A percentile compares a stretch with the other conserved stretches of the same genome.
Evolutionary conservation across 2,329 filamentous ascomycete genomes (phyloP).

Genomic region (Aspergillus sp.): DNA sequence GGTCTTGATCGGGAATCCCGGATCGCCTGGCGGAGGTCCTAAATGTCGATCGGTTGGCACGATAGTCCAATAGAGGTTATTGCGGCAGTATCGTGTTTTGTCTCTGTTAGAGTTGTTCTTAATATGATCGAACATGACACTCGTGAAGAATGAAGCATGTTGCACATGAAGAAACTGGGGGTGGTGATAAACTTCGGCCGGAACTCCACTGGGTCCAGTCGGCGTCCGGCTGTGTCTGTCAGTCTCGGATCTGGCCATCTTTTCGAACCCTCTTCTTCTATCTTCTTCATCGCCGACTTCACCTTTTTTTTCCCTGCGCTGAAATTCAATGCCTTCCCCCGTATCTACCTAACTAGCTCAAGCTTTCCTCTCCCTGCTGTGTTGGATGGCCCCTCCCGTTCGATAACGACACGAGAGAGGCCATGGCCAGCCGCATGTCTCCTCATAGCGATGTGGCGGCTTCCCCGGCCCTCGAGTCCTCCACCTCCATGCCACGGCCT

Average conservation of each 20-base stretch:
- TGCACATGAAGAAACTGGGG: background rate
- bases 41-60: background rate
- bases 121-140: background rate
- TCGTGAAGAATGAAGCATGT: background rate
- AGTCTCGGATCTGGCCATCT: background rate
- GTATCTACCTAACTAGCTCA: background rate
- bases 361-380: slow-evolving; percentile 6
- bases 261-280: slow-evolving; percentile 2
- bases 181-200: slow-evolving; percentile 8
- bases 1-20: background rate
- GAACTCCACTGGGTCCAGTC: slow-evolving; percentile 10
- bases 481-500: background rate
- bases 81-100: background rate
- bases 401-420: slow-evolving; percentile 25
- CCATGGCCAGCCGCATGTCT: slow-evolving; percentile 33
- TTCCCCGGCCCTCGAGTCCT: slow-evolving; percentile 20
- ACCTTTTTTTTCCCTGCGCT: background rate
- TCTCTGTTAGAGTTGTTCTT: background rate
- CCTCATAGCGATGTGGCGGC: slow-evolving; percentile 25
- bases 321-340: slow-evolving; percentile 1
- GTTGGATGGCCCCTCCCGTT: slow-evolving; percentile 27
- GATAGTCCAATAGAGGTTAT: background rate
- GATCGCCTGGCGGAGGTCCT: background rate
- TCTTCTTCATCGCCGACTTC: background rate
- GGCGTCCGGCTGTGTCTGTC: background rate